phyloP scores from a whole-genome alignment of 2,329 filamentous ascomycete species.

The Colletotrichum sp. region DNA sequence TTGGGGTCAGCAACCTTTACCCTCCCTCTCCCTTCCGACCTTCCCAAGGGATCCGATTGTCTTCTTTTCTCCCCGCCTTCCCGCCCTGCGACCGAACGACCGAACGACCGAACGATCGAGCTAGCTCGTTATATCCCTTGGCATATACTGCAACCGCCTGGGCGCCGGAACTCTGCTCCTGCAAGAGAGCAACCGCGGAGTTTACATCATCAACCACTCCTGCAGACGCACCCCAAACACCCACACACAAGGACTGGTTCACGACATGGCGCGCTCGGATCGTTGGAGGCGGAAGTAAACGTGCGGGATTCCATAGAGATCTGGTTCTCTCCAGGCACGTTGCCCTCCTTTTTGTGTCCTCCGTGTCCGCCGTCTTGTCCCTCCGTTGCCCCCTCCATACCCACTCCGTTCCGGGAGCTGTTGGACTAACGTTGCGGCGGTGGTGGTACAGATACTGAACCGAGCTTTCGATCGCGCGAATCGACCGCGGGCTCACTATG shows the following conservation, averaged over 20 bases:
- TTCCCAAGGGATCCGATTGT: slow-evolving; percentile 5
- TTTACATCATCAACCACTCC: background rate
- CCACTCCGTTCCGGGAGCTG: background rate
- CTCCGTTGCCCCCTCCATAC: background rate
- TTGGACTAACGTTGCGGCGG: background rate
- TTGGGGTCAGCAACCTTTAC: background rate
- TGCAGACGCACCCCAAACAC: background rate
- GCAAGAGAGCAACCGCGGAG: background rate
- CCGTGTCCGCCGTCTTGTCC: background rate
- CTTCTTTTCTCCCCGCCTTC: background rate
- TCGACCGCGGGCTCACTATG: slow-evolving; percentile 48
- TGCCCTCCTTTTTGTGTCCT: background rate
- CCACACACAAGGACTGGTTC: background rate
- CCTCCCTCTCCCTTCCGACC: background rate
- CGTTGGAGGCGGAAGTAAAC: slow-evolving; percentile 20
- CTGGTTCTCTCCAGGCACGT: slow-evolving; percentile 17
- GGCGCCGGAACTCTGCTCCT: slow-evolving; percentile 16
- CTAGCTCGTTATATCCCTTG: background rate
- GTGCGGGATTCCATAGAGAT: slow-evolving; percentile 18
- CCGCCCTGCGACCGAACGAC: background rate
- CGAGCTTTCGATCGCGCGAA: background rate
- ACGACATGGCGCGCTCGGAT: slow-evolving; percentile 22
- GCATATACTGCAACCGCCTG: background rate
- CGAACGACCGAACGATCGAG: background rate
- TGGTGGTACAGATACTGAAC: slow-evolving; percentile 14